phyloP scores from a whole-genome alignment of 768 basidiomycete species.

The Phaeotremella skinneri region DNA sequence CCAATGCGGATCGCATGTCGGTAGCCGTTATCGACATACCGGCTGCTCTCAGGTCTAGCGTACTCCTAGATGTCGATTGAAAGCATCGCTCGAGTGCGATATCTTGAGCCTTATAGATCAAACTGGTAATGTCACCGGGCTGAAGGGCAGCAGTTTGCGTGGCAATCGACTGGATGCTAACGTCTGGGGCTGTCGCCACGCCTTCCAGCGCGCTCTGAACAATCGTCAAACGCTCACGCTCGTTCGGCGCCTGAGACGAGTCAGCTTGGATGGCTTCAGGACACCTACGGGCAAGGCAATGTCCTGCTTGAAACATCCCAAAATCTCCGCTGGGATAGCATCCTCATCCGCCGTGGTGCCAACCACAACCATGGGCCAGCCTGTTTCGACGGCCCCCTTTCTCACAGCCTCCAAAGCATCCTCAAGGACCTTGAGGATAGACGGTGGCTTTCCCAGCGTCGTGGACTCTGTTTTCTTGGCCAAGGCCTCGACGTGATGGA shows the following conservation, averaged over 20 bases:
- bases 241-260: slow-evolving; percentile 68
- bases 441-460: slow-evolving; percentile 19
- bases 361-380: slow-evolving; percentile 71
- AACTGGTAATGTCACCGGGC: slow-evolving; percentile 71
- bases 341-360: slow-evolving; percentile 69
- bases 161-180: slow-evolving; percentile 69
- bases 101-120: slow-evolving; percentile 63
- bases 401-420: slow-evolving; percentile 51
- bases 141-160: slow-evolving; percentile 87
- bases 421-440: slow-evolving; percentile 61
- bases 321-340: slow-evolving; percentile 63
- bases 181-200: slow-evolving; percentile 65
- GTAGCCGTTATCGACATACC: slow-evolving; percentile 55
- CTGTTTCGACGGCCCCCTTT: slow-evolving; percentile 61
- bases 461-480: slow-evolving; percentile 56
- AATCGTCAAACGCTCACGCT: slow-evolving; percentile 67
- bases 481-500: slow-evolving; percentile 79
- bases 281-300: slow-evolving; percentile 65
- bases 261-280: neutral
- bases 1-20: slow-evolving; percentile 73
- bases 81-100: slow-evolving; percentile 55
- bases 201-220: slow-evolving; percentile 57
- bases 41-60: slow-evolving; percentile 39
- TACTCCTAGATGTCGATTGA: slow-evolving; percentile 2
- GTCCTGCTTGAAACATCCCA: slow-evolving; percentile 81